Base-by-base conservation (phyloP, 352 stramenopile genomes). In the Phytopythium vexans region DNA sequence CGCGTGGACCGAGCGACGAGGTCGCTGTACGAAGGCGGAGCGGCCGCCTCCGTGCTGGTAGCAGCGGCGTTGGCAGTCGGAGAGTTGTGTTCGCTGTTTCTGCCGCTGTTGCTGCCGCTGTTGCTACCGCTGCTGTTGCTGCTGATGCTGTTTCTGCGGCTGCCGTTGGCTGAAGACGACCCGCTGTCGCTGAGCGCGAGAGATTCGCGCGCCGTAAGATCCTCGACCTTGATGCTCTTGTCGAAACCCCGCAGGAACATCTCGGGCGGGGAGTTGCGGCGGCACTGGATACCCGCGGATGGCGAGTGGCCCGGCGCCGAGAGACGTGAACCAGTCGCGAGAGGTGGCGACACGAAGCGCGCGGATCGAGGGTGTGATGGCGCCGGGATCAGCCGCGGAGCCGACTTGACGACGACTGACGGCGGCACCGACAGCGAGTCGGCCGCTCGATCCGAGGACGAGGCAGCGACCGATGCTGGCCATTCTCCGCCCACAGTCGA, bases 201-300 rank as follows among this genome's bases (percentile, higher is more conserved):
- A 11, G 48, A 36, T 31, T 53, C 48, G 3, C 43, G 36, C 7
- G 36, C 48, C 10, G 64, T 58, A 40, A 80, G 69, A 4, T 64
- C 65, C 36, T 77, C 60, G 31, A 88, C 71, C 48, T 80, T 71
- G 34, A 82, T 77, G 8, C 58, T 58, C 9, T 71, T 58, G 50
- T 68, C 72, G 49, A 88, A 89, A 15, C 69, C 70, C 44, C 68
- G 65, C 39, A 89, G 58, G 56, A 75, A 82, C 6, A 88, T 42
- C 52, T 89, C 82, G 2, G 79, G 74, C 0, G 78, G 77, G 4
- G 77, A 92, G 40, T 89, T 88, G 16, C 78, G 82, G 41, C 82
- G 73, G 41, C 78, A 68, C 49, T 73, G 57, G 39, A 10, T 34
- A 36, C 36, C 32, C 37, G 3, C 8, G 9, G 43, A 12, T 6